Percentiles rank a stretch among this genome's conserved stretches.
Conservation (phyloP, 2,329 filamentous ascomycete species). For the Chrysosphaeria jannelii region DNA sequence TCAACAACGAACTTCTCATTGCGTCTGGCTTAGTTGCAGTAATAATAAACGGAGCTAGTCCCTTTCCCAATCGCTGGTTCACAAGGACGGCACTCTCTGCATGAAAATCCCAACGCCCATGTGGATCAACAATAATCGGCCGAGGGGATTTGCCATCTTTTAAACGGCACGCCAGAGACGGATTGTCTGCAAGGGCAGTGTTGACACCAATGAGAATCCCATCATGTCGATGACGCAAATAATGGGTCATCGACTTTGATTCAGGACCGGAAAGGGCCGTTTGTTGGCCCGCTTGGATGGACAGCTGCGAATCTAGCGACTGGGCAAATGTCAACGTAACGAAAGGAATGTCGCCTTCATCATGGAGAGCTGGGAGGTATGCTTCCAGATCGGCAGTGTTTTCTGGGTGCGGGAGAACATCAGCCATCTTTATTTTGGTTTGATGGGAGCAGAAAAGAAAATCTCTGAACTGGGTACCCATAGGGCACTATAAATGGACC, state of each 20-base stretch:
- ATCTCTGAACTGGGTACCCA: too few species aligned
- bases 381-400: too few species aligned
- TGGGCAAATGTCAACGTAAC: constrained; percentile 74
- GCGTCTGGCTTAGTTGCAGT: constrained; percentile 17
- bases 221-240: constrained; percentile 51
- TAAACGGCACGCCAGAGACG: constrained; percentile 57
- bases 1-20: constrained; percentile 13
- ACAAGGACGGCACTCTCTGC: constrained; percentile 31
- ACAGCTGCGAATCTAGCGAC: constrained; percentile 58
- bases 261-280: constrained; percentile 57
- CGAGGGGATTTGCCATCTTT: constrained; percentile 19
- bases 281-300: constrained; percentile 47
- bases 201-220: constrained; percentile 66
- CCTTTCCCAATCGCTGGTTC: constrained; percentile 30
- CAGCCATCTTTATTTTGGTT: too few species aligned
- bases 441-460: too few species aligned
- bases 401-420: too few species aligned
- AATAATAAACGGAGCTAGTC: constrained; percentile 45
- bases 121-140: constrained; percentile 58
- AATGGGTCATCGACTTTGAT: constrained; percentile 83
- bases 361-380: constrained; percentile 4
- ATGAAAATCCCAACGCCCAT: constrained; percentile 36
- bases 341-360: constrained; percentile 10
- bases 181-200: constrained; percentile 63
- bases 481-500: too few species aligned